Conservation (phyloP, 2,329 filamentous ascomycete species). For the Claviceps sp. region DNA sequence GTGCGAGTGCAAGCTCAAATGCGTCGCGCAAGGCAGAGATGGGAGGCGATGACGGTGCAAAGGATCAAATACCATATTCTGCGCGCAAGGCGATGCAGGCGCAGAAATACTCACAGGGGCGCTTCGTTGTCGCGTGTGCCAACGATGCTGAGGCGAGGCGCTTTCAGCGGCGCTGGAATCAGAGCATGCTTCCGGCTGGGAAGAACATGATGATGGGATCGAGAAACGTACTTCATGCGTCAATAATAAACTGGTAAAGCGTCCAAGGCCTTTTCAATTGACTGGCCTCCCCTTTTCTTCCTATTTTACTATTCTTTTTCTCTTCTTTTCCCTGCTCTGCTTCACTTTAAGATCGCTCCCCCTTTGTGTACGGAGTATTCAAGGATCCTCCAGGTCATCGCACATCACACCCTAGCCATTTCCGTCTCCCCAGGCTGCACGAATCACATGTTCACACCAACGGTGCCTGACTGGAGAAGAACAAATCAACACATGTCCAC, state of each 20-base stretch:
- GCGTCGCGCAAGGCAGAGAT: not conserved
- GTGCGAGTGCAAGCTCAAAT: not conserved
- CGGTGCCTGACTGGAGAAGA: not conserved
- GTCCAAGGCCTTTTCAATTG: constrained; percentile 5
- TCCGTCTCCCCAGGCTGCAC: not conserved
- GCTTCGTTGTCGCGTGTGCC: constrained; percentile 22
- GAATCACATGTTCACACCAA: not conserved
- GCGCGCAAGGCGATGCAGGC: constrained; percentile 8
- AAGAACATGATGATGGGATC: constrained; percentile 1
- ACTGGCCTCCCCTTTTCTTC: not conserved
- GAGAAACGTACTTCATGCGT: constrained; percentile 16
- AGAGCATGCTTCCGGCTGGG: constrained; percentile 15
- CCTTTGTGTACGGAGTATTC: not conserved
- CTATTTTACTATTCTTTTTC: not conserved
- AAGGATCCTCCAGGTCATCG: not conserved
- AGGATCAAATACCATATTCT: not conserved
- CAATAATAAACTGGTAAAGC: constrained; percentile 20
- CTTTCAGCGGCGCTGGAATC: constrained; percentile 29
- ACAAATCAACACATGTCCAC: not conserved
- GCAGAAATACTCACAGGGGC: constrained; percentile 10
- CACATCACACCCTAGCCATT: not conserved
- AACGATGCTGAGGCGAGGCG: constrained; percentile 21
- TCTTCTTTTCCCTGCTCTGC: not conserved
- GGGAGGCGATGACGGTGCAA: not conserved
- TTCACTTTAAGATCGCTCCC: not conserved